Evolutionary conservation across 1,139 yeast species (phyloP), one percentile per base, ranked within the genome.

Genomic region (Tardiomyces digboiensis): DNA sequence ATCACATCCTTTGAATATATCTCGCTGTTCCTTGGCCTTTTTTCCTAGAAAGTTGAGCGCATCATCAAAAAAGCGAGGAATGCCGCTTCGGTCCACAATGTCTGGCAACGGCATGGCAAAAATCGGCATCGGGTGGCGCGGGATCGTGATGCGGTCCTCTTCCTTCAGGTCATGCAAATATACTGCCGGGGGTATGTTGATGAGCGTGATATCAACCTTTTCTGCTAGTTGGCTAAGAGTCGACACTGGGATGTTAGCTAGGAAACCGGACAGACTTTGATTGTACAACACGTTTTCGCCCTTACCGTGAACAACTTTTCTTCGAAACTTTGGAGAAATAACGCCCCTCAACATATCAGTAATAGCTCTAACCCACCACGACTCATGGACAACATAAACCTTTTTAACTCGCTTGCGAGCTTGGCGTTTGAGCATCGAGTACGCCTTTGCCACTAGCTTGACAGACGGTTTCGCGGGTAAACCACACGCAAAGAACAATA

Each of bases 361-460:
- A 33, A 88, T 74, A 0, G 95, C 82, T 54, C 88, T 78, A 16
- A 87, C 76, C 66, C 91, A 77, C 91, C 96, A 88, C 44, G 86
- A 82, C 56, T 89, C 97, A 62, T 91, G 97, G 3, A 91, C 95
- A 37, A 89, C 75, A 52, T 82, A 83, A 2, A 87, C 70, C 54
- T 78, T 81, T 44, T 68, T 68, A 43, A 88, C 65, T 44, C 75
- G 70, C 47, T 75, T 75, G 47, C 75, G 74, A 44, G 74, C 69
- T 13, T 73, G 72, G 18, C 73, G 70, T n/a, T 89, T 79, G 40
- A 91, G 73, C 53, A 75, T 66, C 52, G 83, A 76, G 55, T 86
- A 76, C 49, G 89, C 80, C 56, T 79, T 82, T 40, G 89, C 70
- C 39, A 89, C 86, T 77, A 89, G 83, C 7, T 82, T 71, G 91